A percentile compares a stretch with the other conserved stretches of the same genome.
Conservation (phyloP, 2,329 filamentous ascomycete species). For the Hypoxylon rubiginosum region DNA sequence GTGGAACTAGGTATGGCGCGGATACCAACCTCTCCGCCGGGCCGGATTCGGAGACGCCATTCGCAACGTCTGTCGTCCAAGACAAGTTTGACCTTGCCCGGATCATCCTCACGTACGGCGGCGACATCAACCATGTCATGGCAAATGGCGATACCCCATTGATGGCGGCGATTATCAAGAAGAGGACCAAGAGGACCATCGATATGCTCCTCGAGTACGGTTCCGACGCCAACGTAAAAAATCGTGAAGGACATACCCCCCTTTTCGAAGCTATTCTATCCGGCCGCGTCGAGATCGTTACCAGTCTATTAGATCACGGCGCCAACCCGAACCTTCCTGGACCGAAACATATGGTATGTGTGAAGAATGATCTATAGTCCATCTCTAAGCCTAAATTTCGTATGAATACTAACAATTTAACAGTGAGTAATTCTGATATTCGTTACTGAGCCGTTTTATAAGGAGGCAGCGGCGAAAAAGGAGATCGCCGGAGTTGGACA, state of each 20-base stretch:
- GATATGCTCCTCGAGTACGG: conserved; percentile 60
- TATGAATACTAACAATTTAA: conserved; percentile 1
- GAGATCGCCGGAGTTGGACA: too few relatives aligned
- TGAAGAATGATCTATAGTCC: background rate
- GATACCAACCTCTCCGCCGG: conserved; percentile 67
- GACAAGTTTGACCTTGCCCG: conserved; percentile 70
- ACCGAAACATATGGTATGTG: conserved; percentile 78
- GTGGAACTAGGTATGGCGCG: conserved; percentile 63
- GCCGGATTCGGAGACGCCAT: conserved; percentile 66
- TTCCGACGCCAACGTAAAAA: conserved; percentile 66
- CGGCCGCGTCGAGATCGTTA: conserved; percentile 62
- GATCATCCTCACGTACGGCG: conserved; percentile 72
- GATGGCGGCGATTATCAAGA: conserved; percentile 71
- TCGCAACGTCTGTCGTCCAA: conserved; percentile 64
- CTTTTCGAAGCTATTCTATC: conserved; percentile 65
- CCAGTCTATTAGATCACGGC: conserved; percentile 66
- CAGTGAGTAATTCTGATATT: conserved; percentile 14
- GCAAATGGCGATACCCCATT: conserved; percentile 72
- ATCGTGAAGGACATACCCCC: conserved; percentile 63
- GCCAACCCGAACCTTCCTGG: conserved; percentile 78
- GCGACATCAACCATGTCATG: conserved; percentile 67
- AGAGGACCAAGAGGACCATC: conserved; percentile 57
- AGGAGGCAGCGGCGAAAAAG: conserved; percentile 56
- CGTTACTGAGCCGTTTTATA: background rate
- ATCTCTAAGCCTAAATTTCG: background rate